A percentile compares a stretch with the other conserved stretches of the same genome.
phyloP scores from a whole-genome alignment of 208 protist genomes.

The Trypanosoma vivax region DNA sequence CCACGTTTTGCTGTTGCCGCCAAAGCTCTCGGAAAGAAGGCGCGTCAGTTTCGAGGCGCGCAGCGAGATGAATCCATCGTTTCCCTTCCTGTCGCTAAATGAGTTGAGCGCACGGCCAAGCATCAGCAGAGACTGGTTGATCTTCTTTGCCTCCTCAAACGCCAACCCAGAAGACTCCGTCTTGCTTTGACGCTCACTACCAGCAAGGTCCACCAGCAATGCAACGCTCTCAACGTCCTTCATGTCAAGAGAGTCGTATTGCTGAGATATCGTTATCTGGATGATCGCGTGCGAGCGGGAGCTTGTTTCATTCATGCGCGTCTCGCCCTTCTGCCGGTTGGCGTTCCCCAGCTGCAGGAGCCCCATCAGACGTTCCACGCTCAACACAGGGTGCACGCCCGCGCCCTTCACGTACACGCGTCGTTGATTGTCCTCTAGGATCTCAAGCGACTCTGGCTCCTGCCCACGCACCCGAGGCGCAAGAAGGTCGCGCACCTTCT shows the following conservation, averaged over 20 bases:
- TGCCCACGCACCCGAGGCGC: constrained; percentile 44
- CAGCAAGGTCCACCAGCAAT: constrained; percentile 83
- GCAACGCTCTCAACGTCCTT: constrained; percentile 35
- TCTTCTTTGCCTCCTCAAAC: constrained; percentile 81
- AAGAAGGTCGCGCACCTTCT: constrained; percentile 48
- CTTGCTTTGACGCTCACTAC: constrained; percentile 73
- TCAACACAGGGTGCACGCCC: constrained; percentile 66
- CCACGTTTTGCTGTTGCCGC: constrained; percentile 92
- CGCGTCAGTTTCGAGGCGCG: constrained; percentile 85
- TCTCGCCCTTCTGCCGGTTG: constrained; percentile 47
- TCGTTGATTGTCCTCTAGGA: constrained; percentile 46
- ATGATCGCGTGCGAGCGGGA: constrained; percentile 97
- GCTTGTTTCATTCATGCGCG: constrained; percentile 68
- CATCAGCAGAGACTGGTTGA: constrained; percentile 54
- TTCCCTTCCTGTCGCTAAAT: constrained; percentile 37
- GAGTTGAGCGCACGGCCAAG: constrained; percentile 53
- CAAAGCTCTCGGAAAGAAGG: constrained; percentile 77
- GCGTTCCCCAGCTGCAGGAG: constrained; percentile 49
- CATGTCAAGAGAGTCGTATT: constrained; percentile 5
- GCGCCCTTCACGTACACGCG: constrained; percentile 47
- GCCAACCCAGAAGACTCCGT: constrained; percentile 72
- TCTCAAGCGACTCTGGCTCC: constrained; percentile 68
- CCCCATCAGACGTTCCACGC: constrained; percentile 50
- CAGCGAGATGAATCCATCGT: constrained; percentile 74
- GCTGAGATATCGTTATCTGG: constrained; percentile 53